These are phyloP conservation scores for Cercospora sojina DNA, from an alignment of 2,329 filamentous ascomycete species.

Conservation along the genomic window DNA sequence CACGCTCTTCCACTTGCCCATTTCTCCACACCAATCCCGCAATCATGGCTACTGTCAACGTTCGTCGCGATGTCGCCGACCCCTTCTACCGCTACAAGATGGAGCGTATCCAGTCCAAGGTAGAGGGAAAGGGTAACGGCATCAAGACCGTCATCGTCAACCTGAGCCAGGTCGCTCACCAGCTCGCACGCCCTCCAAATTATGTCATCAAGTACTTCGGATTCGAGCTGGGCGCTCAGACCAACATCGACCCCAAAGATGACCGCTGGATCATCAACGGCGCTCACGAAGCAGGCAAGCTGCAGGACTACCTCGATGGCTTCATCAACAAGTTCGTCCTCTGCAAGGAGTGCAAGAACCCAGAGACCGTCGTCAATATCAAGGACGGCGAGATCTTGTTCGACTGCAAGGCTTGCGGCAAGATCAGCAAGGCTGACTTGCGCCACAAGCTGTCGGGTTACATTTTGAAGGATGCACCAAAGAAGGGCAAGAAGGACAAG, in stretches of 20 bases:
- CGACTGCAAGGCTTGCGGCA: conserved; percentile 98
- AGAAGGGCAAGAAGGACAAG: conserved; percentile 96
- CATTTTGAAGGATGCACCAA: conserved; percentile 93
- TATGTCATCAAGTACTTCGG: conserved; percentile 99
- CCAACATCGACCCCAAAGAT: conserved; percentile 94
- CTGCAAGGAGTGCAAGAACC: conserved; percentile 99
- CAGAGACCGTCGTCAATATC: conserved; percentile 93
- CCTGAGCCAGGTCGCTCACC: conserved; percentile 86
- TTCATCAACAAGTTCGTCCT: conserved; percentile 99
- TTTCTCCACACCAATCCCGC: conserved; percentile 44
- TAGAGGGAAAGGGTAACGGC: conserved; percentile 98
- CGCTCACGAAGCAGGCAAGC: conserved; percentile 88
- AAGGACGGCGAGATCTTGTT: conserved; percentile 89
- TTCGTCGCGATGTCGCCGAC: conserved; percentile 96
- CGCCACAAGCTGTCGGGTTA: conserved; percentile 95
- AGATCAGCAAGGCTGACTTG: conserved; percentile 85
- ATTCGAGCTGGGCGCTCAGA: conserved; percentile 97
- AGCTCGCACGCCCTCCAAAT: conserved; percentile 84
- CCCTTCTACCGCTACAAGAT: conserved; percentile 99
- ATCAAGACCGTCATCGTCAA: conserved; percentile 99
- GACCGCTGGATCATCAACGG: conserved; percentile 99
- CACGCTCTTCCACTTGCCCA: conserved; percentile 10
- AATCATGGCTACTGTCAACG: conserved; percentile 97
- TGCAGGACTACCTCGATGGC: conserved; percentile 96
- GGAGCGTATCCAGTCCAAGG: conserved; percentile 97